Conservation (phyloP, 2,329 filamentous ascomycete species). For the Pestalotiopsis sp. region DNA sequence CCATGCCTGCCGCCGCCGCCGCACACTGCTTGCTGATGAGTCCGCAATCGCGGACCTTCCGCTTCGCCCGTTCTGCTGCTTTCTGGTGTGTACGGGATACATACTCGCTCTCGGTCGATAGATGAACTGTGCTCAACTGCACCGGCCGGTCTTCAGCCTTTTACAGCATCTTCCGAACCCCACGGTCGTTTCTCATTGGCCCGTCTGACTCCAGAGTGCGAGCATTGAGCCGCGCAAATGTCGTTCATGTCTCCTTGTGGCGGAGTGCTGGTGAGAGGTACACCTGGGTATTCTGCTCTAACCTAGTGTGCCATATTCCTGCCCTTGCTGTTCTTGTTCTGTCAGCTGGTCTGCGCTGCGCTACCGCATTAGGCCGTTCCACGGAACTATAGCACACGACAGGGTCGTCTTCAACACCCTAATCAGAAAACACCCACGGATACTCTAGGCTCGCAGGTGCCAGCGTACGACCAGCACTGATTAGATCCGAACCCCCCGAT, state of each 20-base stretch:
- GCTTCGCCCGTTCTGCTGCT: neutral
- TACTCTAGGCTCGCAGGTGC: neutral
- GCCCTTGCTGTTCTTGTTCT: neutral
- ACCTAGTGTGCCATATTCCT: neutral
- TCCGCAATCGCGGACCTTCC: conserved; percentile 8
- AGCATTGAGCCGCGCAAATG: conserved; percentile 41
- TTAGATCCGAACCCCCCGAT: neutral
- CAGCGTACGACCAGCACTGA: neutral
- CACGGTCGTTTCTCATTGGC: neutral
- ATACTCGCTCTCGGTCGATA: neutral
- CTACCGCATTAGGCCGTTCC: neutral
- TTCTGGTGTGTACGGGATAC: neutral
- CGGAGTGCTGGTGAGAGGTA: neutral
- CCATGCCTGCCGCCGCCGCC: conserved; percentile 22
- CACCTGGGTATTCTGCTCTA: neutral
- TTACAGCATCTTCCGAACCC: neutral
- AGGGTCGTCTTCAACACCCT: neutral
- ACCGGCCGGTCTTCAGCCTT: neutral
- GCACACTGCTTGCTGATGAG: neutral
- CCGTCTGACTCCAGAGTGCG: neutral
- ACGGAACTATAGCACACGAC: conserved; percentile 1
- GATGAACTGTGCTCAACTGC: neutral
- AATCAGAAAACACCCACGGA: too few species aligned
- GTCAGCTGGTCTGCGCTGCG: neutral
- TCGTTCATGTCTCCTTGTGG: neutral